Percentiles rank a stretch among this genome's conserved stretches.
Evolutionary conservation across 495 filamentous ascomycete species (phyloP).

Genomic region (Pseudomonodictys pantanalensis): DNA sequence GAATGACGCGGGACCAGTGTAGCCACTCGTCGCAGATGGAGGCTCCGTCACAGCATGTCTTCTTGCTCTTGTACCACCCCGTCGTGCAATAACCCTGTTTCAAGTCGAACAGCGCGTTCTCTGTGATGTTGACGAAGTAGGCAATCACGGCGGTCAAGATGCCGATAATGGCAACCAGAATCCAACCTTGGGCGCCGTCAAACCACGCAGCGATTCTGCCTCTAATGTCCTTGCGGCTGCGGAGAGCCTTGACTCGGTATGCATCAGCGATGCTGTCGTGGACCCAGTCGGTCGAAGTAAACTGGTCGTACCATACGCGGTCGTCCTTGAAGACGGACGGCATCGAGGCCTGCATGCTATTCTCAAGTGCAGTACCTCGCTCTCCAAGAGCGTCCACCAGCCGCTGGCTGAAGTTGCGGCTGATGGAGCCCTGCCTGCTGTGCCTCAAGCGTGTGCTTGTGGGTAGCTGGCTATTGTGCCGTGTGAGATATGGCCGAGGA

Average conservation of each 20-base stretch:
- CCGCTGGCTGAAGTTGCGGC: constrained; percentile 36
- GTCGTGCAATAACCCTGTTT: constrained; percentile 84
- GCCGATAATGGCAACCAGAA: constrained; percentile 87
- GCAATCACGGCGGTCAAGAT: constrained; percentile 81
- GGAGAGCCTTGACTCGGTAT: constrained; percentile 76
- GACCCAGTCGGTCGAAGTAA: constrained; percentile 98
- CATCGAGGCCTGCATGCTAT: constrained; percentile 34
- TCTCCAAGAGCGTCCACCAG: constrained; percentile 38
- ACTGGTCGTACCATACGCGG: constrained; percentile 97
- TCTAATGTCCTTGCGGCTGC: constrained; percentile 76
- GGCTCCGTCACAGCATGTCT: constrained; percentile 68
- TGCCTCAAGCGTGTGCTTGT: constrained; percentile 32
- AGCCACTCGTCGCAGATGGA: constrained; percentile 65
- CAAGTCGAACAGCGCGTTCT: constrained; percentile 79
- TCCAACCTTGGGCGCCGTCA: constrained; percentile 91
- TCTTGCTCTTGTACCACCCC: constrained; percentile 68
- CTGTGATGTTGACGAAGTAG: constrained; percentile 84
- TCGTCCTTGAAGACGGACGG: constrained; percentile 57
- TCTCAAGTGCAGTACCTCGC: constrained; percentile 9
- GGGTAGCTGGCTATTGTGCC: constrained; percentile 30
- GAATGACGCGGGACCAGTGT: constrained; percentile 70
- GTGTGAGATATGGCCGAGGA: constrained; percentile 26
- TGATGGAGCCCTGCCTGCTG: constrained; percentile 38
- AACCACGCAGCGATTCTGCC: constrained; percentile 73
- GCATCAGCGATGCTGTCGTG: constrained; percentile 96